These are phyloP conservation scores for Phylloporus rhodoxanthus DNA, from an alignment of 768 basidiomycete species.

Conservation along the genomic window DNA sequence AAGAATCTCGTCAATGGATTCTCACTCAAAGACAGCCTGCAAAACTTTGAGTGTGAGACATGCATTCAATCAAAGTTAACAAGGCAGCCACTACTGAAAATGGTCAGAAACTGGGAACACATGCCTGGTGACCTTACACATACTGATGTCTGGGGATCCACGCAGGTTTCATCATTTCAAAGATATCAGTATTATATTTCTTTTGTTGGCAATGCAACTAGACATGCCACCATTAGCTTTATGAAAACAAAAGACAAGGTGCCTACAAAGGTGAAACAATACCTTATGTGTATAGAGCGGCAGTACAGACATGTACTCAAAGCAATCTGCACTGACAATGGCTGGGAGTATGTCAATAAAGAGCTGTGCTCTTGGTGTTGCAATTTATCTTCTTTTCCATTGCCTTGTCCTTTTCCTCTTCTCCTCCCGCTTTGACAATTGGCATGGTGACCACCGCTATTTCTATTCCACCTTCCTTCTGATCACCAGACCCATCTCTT, in stretches of 20 bases:
- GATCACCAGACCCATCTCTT: too few relatives aligned
- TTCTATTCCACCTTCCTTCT: too few relatives aligned
- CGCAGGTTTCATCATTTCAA: not conserved
- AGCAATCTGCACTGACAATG: too few relatives aligned
- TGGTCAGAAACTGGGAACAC: too few relatives aligned
- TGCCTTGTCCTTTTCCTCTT: too few relatives aligned
- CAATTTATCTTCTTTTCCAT: too few relatives aligned
- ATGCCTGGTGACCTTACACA: not conserved
- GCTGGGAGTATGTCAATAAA: too few relatives aligned
- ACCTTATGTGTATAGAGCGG: not conserved
- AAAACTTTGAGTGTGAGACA: not conserved
- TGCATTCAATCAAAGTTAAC: not conserved
- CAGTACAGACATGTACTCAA: too few relatives aligned
- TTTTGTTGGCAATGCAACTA: not conserved
- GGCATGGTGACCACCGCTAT: too few relatives aligned
- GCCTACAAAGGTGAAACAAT: not conserved
- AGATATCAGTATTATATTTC: not conserved
- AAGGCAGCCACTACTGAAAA: not conserved
- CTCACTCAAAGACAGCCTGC: not conserved
- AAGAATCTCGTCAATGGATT: slow-evolving; percentile 2
- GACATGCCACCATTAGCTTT: not conserved
- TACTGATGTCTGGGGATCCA: slow-evolving; percentile 5
- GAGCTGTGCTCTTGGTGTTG: too few relatives aligned
- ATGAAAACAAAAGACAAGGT: not conserved
- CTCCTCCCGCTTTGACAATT: too few relatives aligned